phyloP scores from a whole-genome alignment of 164 flowering plant species.

The Santalum album region DNA sequence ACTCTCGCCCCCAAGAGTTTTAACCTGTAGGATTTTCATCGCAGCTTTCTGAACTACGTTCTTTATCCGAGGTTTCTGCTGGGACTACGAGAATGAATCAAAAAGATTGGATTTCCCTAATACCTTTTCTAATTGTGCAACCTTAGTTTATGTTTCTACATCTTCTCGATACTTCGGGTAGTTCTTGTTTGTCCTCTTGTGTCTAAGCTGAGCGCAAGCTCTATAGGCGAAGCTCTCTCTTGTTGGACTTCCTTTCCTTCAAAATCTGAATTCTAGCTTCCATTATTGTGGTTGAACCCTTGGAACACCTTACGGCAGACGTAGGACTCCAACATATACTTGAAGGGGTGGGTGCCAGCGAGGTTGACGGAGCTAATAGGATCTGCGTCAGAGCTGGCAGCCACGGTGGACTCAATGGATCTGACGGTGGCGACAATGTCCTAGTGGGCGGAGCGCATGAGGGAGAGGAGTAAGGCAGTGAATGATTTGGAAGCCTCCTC shows the following conservation, averaged over 20 bases:
- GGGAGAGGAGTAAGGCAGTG: slow-evolving; percentile 62
- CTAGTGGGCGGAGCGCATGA: slow-evolving; percentile 88
- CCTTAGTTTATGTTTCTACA: slow-evolving; percentile 41
- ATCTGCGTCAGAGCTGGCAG: slow-evolving; percentile 9
- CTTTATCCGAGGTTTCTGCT: slow-evolving; percentile 38
- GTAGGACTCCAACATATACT: slow-evolving; percentile 80
- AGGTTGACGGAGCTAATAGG: slow-evolving; percentile 16
- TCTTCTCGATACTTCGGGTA: slow-evolving; percentile 92
- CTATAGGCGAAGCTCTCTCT: slow-evolving; percentile 88
- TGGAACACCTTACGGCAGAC: slow-evolving; percentile 64
- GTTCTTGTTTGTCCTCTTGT: slow-evolving; percentile 96
- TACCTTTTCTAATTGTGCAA: slow-evolving; percentile 36
- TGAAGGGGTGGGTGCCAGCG: slow-evolving; percentile 47
- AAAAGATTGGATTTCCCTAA: slow-evolving; percentile 28
- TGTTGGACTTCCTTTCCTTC: slow-evolving; percentile 76
- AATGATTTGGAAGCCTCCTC: slow-evolving; percentile 66
- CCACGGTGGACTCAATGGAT: no score
- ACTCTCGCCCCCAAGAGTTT: slow-evolving; percentile 51
- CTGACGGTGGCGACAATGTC: slow-evolving; percentile 84
- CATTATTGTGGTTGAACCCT: slow-evolving; percentile 93
- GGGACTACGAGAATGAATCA: slow-evolving; percentile 37
- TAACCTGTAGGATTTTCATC: slow-evolving; percentile 39
- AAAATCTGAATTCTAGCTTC: slow-evolving; percentile 78
- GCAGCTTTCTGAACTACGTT: slow-evolving; percentile 43
- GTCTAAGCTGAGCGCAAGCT: slow-evolving; percentile 96